Evolutionary conservation across 768 basidiomycete species (phyloP), one percentile per base, ranked within the genome.

Genomic region (Suillus subaureus): DNA sequence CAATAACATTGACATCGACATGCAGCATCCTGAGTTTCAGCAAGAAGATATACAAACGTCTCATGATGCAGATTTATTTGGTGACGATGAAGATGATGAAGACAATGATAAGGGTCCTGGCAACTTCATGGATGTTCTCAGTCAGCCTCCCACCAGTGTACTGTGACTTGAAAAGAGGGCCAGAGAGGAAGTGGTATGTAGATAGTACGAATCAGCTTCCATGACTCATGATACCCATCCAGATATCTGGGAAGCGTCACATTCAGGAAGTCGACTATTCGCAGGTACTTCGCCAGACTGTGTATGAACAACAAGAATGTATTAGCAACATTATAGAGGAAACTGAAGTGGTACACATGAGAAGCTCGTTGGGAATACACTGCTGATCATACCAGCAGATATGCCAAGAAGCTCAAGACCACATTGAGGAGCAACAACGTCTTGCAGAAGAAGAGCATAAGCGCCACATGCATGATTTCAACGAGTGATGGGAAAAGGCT

Each of bases 241-340:
- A 37, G 57, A 2, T 18, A 21, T n/a, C 28, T 49, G 61, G 16
- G 9, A 66, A 66, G 43, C 40, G 43, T 54, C 39, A 28, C 33
- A 26, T 43, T 23, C 15, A 49, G 7, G 65, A 66, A 56, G 65
- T 62, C 2, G 31, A 66, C 23, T 66, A 26, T 40, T 62, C 52
- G 7, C 7, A 51, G 16, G 4, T 16, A 51, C 52, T 66, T 40
- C n/a, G 51, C 23, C 6, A 47, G 23, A 33, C 31, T 28, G 2
- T 28, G 2, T 55, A 66, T 49, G 28, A 21, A n/a, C 52, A 61
- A 45, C 4, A 49, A 49, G 47, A 49, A 23, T 23, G 1, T 0
- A 49, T 49, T 1, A 49, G 26, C 2, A 13, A n/a, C 1, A 23
- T 49, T 6, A 13, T 13, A 6, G 1, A 23, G 3, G 47, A 49